Evolutionary conservation across 75 land plant species (phyloP).

Genomic region (Picea glauca): DNA sequence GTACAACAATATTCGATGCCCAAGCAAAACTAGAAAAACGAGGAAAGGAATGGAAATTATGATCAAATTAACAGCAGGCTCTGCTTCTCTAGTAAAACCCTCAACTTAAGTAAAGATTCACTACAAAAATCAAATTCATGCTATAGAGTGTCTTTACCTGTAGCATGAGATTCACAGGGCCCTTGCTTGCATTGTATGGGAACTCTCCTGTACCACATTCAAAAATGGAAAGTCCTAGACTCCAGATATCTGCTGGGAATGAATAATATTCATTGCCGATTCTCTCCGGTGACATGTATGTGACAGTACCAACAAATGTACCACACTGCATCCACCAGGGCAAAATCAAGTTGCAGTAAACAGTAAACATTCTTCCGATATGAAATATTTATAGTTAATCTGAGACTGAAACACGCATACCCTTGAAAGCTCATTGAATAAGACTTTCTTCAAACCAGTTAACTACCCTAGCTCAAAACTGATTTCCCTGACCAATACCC

Average conservation of each 20-base stretch:
- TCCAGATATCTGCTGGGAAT: slow-evolving; percentile 99
- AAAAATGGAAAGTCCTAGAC: slow-evolving; percentile 86
- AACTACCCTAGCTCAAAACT: background rate
- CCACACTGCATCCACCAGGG: slow-evolving; percentile 70
- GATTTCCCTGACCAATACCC: background rate
- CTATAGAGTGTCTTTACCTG: slow-evolving; percentile 43
- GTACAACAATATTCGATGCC: background rate
- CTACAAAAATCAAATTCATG: slow-evolving; percentile 7
- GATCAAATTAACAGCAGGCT: background rate
- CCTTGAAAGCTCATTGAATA: background rate
- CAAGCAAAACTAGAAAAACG: background rate
- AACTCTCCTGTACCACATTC: slow-evolving; percentile 98
- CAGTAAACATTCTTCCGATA: background rate
- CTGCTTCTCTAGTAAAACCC: background rate
- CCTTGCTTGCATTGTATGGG: slow-evolving; percentile 89
- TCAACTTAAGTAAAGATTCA: background rate
- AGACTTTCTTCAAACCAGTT: background rate
- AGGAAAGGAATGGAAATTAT: background rate
- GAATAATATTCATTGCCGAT: slow-evolving; percentile 91
- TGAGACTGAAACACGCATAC: background rate
- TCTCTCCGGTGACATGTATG: slow-evolving; percentile 99
- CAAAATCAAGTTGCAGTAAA: background rate
- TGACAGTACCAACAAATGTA: slow-evolving; percentile 98
- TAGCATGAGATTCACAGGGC: slow-evolving; percentile 95
- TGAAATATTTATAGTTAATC: background rate